These are phyloP conservation scores for Microsporum ferrugineum DNA, from an alignment of 2,329 filamentous ascomycete species.

Conservation along the genomic window DNA sequence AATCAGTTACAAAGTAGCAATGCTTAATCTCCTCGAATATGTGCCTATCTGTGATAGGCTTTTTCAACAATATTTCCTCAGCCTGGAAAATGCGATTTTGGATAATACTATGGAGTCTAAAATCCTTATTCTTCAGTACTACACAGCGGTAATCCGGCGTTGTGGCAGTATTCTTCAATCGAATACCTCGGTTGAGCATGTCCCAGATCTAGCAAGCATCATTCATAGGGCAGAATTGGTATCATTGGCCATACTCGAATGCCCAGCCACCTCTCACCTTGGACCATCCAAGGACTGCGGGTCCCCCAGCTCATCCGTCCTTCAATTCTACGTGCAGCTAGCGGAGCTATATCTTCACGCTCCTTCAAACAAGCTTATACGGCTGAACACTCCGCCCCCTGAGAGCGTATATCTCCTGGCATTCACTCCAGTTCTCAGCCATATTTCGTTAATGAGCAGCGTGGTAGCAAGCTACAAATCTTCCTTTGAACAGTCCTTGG, in stretches of 20 bases:
- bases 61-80: slow-evolving; percentile 27
- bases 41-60: slow-evolving; percentile 25
- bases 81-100: slow-evolving; percentile 33
- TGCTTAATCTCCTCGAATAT: slow-evolving; percentile 26
- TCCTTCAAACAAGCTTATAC: slow-evolving; percentile 43
- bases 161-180: slow-evolving; percentile 32
- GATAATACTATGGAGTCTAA: slow-evolving; percentile 39
- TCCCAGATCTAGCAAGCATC: slow-evolving; percentile 29
- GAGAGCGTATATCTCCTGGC: slow-evolving; percentile 59
- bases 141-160: slow-evolving; percentile 53
- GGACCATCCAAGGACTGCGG: not conserved
- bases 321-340: slow-evolving; percentile 59
- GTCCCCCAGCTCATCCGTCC: slow-evolving; percentile 40
- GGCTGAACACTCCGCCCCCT: slow-evolving; percentile 57
- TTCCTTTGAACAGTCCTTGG: slow-evolving; percentile 55
- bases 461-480: slow-evolving; percentile 62
- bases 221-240: slow-evolving; percentile 44
- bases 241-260: slow-evolving; percentile 49
- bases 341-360: slow-evolving; percentile 46
- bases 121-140: slow-evolving; percentile 52
- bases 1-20: slow-evolving; percentile 38
- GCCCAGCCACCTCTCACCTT: slow-evolving; percentile 23
- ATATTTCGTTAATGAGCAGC: slow-evolving; percentile 56
- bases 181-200: slow-evolving; percentile 12
- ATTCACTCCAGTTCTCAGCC: slow-evolving; percentile 53